Conservation (phyloP, 768 basidiomycete species). For the Chalciporus piperatus region DNA sequence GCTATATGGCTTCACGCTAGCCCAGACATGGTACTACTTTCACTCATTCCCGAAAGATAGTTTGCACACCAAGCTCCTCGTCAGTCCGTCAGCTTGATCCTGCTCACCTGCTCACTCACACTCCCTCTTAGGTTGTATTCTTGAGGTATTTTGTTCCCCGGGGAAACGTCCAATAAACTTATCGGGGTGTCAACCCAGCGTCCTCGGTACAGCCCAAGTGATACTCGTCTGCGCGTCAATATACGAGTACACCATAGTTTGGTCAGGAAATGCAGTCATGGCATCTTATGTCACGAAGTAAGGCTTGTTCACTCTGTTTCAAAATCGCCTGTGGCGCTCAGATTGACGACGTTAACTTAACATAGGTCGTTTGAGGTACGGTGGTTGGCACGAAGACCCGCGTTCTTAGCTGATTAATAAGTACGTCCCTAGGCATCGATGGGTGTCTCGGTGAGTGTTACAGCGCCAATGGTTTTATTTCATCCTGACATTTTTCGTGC, state of each 20-base stretch:
- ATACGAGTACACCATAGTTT: conserved; percentile 32
- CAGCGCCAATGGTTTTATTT: background rate
- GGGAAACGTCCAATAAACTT: background rate
- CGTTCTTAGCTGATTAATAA: background rate
- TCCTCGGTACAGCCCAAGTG: conserved; percentile 28
- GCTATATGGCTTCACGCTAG: conserved; percentile 35
- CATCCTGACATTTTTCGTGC: background rate
- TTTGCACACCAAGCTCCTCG: conserved; percentile 30
- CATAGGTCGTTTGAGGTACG: conserved; percentile 25
- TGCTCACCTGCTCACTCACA: background rate
- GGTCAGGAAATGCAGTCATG: conserved; percentile 26
- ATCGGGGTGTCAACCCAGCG: conserved; percentile 17
- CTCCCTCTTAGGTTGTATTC: conserved; percentile 24
- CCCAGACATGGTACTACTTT: conserved; percentile 35
- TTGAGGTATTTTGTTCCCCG: conserved; percentile 18
- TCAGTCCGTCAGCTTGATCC: conserved; percentile 11
- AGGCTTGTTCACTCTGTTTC: background rate
- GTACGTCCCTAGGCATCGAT: conserved; percentile 30
- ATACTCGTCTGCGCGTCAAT: conserved; percentile 29
- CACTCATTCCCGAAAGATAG: conserved; percentile 30
- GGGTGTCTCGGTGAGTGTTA: conserved; percentile 29
- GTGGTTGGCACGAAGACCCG: background rate
- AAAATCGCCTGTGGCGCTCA: background rate
- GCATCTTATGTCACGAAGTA: conserved; percentile 28
- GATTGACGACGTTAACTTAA: background rate